These are phyloP conservation scores for Pythium periplocum DNA, from an alignment of 352 stramenopile genomes.

Conservation along the genomic window DNA sequence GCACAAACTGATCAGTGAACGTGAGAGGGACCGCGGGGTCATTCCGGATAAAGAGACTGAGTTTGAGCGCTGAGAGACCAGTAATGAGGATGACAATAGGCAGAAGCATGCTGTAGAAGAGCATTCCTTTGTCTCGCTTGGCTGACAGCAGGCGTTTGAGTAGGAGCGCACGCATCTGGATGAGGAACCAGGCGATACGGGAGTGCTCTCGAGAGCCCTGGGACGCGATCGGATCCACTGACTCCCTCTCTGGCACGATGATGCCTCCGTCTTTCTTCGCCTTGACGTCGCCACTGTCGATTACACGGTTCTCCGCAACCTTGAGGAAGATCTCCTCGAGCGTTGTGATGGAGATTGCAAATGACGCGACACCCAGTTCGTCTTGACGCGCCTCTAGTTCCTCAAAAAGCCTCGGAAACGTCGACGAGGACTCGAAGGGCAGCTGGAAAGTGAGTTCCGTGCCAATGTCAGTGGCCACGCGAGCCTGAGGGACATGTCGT, in stretches of 20 bases:
- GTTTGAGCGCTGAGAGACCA: slow-evolving; percentile 50
- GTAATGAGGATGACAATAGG: slow-evolving; percentile 64
- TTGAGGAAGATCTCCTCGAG: slow-evolving; percentile 90
- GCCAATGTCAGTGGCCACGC: slow-evolving; percentile 55
- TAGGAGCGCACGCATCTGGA: slow-evolving; percentile 54
- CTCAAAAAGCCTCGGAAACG: slow-evolving; percentile 71
- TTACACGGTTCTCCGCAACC: slow-evolving; percentile 39
- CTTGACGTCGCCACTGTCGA: background rate
- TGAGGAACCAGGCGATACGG: slow-evolving; percentile 18
- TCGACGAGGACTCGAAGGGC: slow-evolving; percentile 42
- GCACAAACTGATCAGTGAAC: slow-evolving; percentile 22
- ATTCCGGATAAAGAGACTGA: slow-evolving; percentile 40
- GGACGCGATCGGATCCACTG: no score
- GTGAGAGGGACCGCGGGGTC: slow-evolving; percentile 44
- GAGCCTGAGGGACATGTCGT: slow-evolving; percentile 28
- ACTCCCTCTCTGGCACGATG: background rate
- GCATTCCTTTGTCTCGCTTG: slow-evolving; percentile 54
- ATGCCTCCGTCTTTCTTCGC: background rate
- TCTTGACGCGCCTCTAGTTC: slow-evolving; percentile 44
- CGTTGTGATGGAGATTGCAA: slow-evolving; percentile 77
- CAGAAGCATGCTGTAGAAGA: slow-evolving; percentile 72
- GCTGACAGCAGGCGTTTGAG: slow-evolving; percentile 48
- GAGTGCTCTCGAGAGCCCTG: background rate
- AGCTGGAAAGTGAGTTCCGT: slow-evolving; percentile 77
- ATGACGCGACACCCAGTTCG: slow-evolving; percentile 42